These are phyloP conservation scores for Colletotrichum agaves DNA, from an alignment of 2,329 filamentous ascomycete genomes.

Conservation along the genomic window DNA sequence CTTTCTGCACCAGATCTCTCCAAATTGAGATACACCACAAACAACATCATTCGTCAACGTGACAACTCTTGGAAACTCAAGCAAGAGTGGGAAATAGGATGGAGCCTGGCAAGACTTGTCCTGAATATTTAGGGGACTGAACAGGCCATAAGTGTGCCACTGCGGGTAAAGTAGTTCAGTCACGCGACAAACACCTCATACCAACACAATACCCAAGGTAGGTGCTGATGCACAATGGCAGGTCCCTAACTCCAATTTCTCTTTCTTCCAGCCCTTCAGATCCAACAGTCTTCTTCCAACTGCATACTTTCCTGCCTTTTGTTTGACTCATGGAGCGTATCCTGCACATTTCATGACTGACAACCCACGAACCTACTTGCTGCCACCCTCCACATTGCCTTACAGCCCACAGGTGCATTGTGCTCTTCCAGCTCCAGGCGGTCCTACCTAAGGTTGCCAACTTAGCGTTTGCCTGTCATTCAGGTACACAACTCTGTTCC, in stretches of 20 bases:
- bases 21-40: neutral
- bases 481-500: neutral
- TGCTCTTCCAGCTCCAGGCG: neutral
- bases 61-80: neutral
- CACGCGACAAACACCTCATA: slow-evolving; percentile 36
- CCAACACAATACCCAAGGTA: slow-evolving; percentile 18
- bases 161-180: slow-evolving; percentile 22
- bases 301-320: slow-evolving; percentile 12
- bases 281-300: slow-evolving; percentile 23
- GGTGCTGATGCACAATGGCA: slow-evolving; percentile 3
- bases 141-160: slow-evolving; percentile 34
- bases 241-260: slow-evolving; percentile 2
- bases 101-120: slow-evolving; percentile 10
- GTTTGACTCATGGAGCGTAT: neutral
- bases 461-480: neutral
- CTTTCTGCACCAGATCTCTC: neutral
- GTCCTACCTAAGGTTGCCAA: neutral
- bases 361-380: neutral
- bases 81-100: slow-evolving; percentile 25
- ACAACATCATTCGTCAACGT: slow-evolving; percentile 4
- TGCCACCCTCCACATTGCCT: neutral
- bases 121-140: slow-evolving; percentile 4
- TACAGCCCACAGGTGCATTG: neutral
- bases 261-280: neutral
- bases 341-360: neutral